Percentiles rank a stretch among this genome's conserved stretches.
Evolutionary conservation across 148 eudicot genomes (phyloP).

Genomic region (Rheum nobile): DNA sequence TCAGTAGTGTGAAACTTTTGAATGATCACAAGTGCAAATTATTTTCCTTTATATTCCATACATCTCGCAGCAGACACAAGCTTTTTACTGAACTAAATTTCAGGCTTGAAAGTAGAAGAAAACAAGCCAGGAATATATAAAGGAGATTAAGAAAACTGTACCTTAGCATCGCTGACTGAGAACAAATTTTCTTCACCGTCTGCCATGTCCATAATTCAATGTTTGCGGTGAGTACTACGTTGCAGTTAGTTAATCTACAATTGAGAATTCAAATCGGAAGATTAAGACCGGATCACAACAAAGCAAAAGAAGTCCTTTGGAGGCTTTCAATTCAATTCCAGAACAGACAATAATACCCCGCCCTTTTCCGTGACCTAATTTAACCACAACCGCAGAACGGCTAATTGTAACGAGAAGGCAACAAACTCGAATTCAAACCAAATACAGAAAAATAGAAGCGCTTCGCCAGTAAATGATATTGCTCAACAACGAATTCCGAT

Average conservation of each 20-base stretch:
- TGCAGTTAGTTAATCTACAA: conserved; percentile 16
- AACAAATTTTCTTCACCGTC: conserved; percentile 71
- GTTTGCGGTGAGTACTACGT: conserved; percentile 7
- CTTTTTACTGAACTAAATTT: neutral
- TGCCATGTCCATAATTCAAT: conserved; percentile 42
- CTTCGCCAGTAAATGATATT: neutral
- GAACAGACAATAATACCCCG: neutral
- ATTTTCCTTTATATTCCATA: neutral
- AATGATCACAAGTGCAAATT: neutral
- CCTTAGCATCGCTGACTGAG: conserved; percentile 83
- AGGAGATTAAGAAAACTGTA: conserved; percentile 11
- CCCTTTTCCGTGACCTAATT: neutral
- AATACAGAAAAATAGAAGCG: neutral
- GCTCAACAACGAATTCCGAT: neutral
- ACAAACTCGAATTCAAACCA: neutral
- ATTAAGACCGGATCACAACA: neutral
- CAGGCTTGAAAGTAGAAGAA: neutral
- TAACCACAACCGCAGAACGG: neutral
- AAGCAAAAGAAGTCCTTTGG: neutral
- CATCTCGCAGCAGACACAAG: neutral
- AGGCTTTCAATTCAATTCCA: neutral
- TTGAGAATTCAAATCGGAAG: conserved; percentile 5
- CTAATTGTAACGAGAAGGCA: neutral
- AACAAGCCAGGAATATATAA: neutral
- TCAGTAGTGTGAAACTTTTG: neutral